phyloP scores from a whole-genome alignment of 352 stramenopile species.

The Phytopythium vexans region DNA sequence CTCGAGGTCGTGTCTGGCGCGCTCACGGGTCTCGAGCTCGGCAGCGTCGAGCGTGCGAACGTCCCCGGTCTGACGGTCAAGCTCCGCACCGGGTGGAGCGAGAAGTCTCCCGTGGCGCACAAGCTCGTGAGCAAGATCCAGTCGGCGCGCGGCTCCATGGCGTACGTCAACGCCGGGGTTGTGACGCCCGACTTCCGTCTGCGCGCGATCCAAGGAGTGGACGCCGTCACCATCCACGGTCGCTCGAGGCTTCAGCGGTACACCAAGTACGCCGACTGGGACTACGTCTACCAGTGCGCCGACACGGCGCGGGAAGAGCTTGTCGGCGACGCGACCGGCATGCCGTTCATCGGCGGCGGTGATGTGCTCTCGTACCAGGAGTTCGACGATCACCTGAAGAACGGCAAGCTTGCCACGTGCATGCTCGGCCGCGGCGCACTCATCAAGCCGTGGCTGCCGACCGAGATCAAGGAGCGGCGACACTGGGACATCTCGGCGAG shows the following conservation, averaged over 20 bases:
- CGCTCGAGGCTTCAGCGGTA: constrained; percentile 96
- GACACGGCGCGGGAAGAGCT: constrained; percentile 43
- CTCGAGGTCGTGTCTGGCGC: constrained; percentile 88
- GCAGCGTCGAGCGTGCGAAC: constrained; percentile 28
- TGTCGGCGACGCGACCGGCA: constrained; percentile 10
- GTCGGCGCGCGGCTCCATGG: constrained; percentile 34
- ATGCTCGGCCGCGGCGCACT: constrained; percentile 93
- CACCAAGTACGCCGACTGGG: constrained; percentile 97
- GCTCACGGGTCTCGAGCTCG: constrained; percentile 79
- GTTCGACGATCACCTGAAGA: constrained; percentile 80
- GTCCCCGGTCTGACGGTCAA: constrained; percentile 93
- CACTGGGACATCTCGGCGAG: constrained; percentile 96
- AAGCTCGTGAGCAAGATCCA: constrained; percentile 93
- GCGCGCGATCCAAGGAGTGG: constrained; percentile 54
- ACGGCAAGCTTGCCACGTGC: constrained; percentile 82
- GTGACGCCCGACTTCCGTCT: constrained; percentile 72
- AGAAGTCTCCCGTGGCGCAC: constrained; percentile 94
- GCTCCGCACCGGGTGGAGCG: constrained; percentile 97
- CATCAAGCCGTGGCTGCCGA: constrained; percentile 99
- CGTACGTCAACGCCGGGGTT: constrained; percentile 80
- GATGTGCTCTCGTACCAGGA: constrained; percentile 87
- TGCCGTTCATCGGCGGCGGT: constrained; percentile 93
- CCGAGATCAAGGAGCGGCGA: constrained; percentile 97
- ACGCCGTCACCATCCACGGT: constrained; percentile 93
- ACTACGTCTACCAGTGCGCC: constrained; percentile 94